Evolutionary conservation across 306 rosid genomes (phyloP), one percentile per base, ranked within the genome.

Genomic region (Astragalus membranaceus): DNA sequence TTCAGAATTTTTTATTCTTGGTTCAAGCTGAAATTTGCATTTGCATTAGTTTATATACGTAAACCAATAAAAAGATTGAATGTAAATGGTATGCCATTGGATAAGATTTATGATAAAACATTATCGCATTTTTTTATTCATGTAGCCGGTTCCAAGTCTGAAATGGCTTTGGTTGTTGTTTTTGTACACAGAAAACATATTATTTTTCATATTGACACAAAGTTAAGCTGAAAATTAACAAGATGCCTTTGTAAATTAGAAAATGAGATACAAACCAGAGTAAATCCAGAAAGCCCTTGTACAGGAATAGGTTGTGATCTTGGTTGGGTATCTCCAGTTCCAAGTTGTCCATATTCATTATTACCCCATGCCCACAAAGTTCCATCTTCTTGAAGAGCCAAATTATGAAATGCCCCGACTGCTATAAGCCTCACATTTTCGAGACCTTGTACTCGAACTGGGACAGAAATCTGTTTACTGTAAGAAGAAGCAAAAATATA

Each of bases 271-370:
- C 95, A 62, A 59, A 95, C 99, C 97, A 95, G 71, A 62, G 81
- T 82, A 72, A 91, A 91, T 67, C 83, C 96, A 66, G 97, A 88
- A 74, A 95, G 96, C 59, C 99, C 96, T 60, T 89, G 88, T 49
- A 95, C 99, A 8, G 73, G 92, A 85, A 95, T 85, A 67, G 97
- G 96, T 57, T 95, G 99, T n/a, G 99, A 86, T 80, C 97, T 87
- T 4, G 99, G 99, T 65, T 95, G 99, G 42, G 99, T 95, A 82
- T 95, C 99, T 71, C 99, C 97, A n/a, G 97, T 95, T 76, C 99
- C 99, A 44, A 95, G 89, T 67, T 95, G 99, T 78, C 99, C 99
- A 58, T 95, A 95, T 75, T 95, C 99, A 85, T 95, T 91, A 68
- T 91, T 95, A 62, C 99, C 97, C 99, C 99, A 95, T 49, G 99